Base-by-base conservation (phyloP, 2,329 filamentous ascomycete species). In the Ophioceras dolichostomum region DNA sequence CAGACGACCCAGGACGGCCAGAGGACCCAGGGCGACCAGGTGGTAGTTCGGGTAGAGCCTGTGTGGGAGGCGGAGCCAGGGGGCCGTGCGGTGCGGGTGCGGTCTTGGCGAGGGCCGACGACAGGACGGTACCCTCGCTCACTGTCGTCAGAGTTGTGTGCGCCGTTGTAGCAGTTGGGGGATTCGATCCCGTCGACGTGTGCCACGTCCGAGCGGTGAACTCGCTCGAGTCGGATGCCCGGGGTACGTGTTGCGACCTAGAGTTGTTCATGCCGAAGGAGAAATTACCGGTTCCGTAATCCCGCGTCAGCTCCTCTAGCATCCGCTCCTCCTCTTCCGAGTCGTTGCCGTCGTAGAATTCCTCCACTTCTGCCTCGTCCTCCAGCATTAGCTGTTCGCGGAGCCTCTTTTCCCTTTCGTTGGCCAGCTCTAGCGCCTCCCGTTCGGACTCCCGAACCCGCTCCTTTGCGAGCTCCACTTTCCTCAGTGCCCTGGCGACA, bases 221-320 rank as follows among this genome's bases (percentile, higher is more conserved):
- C 12, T 76, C 76, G 60, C 83, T 93, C 1, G 84, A 89, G 53
- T 85, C 82, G 3, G 86, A 91, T 51, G 89, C 80, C 41, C 85
- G 74, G 24, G 83, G 81, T 17, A 84, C 57, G 19, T 77, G 69
- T 13, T 75, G 49, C 14, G 80, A 84, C 5, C 70, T 71, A 48
- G 77, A 73, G 27, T 83, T 71, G 47, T 76, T 71, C 24, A 79
- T 59, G 38, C 76, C 79, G 51, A 88, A 83, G 40, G 84, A 72
- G 51, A 93, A 93, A 39, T 88, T 82, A 39, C 89, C 84, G 50
- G 91, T 77, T 38, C 79, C 73, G 55, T 87, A 89, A 37, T 83
- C 85, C 45, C 74, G 76, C 0, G 84, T 87, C 71, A 96, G 86
- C 54, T 94, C 86, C 43, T 95, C 89, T 34, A 95, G 58, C 37